Conservation (phyloP, 129 eudicot genomes). For the Artemisia annua region DNA sequence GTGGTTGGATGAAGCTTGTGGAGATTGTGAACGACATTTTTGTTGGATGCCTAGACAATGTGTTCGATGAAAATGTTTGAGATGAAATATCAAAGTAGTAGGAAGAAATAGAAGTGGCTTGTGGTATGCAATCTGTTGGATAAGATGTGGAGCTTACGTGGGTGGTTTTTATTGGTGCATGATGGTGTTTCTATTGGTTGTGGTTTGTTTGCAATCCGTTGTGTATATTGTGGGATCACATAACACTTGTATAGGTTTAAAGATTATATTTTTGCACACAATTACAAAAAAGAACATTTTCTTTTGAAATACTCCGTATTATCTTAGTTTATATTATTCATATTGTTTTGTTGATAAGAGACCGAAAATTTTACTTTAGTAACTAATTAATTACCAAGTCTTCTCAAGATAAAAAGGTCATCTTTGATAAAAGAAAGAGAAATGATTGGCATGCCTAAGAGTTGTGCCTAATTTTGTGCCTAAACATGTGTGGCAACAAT, state of each 20-base stretch:
- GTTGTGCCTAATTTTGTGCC: too few relatives aligned
- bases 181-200: slow-evolving; percentile 29
- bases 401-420: too few relatives aligned
- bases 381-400: too few relatives aligned
- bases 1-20: slow-evolving; percentile 42
- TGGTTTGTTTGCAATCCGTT: slow-evolving; percentile 29
- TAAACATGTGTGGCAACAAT: too few relatives aligned
- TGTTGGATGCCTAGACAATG: not conserved
- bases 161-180: slow-evolving; percentile 21
- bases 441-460: too few relatives aligned
- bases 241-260: not conserved
- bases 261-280: too few relatives aligned
- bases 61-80: slow-evolving; percentile 5
- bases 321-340: too few relatives aligned
- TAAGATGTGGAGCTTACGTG: slow-evolving; percentile 41
- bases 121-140: slow-evolving; percentile 29
- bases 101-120: slow-evolving; percentile 30
- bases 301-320: too few relatives aligned
- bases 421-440: too few relatives aligned
- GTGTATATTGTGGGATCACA: slow-evolving; percentile 15
- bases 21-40: slow-evolving; percentile 39
- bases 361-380: too few relatives aligned
- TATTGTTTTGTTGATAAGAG: too few relatives aligned
- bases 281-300: too few relatives aligned
- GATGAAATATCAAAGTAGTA: slow-evolving; percentile 2